phyloP scores from a whole-genome alignment of 2,329 filamentous ascomycete genomes.

The Aspergillus chevalieri region DNA sequence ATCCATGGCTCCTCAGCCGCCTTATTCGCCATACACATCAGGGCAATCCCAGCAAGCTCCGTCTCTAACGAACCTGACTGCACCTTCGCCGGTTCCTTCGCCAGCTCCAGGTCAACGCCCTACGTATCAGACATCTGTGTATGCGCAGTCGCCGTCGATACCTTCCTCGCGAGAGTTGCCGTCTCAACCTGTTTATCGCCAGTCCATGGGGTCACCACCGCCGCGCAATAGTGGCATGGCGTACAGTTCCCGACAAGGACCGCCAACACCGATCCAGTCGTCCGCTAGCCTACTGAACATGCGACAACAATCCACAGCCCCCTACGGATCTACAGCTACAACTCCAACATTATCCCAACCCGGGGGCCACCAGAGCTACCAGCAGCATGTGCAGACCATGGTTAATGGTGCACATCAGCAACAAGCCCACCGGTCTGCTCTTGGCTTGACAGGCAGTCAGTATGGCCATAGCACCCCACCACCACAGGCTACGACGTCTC shows the following conservation, averaged over 20 bases:
- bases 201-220: slow-evolving; percentile 24
- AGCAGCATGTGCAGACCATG: slow-evolving; percentile 35
- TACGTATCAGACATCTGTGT: slow-evolving; percentile 22
- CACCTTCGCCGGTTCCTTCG: slow-evolving; percentile 29
- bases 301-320: slow-evolving; percentile 20
- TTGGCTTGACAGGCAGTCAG: slow-evolving; percentile 22
- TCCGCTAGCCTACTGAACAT: slow-evolving; percentile 24
- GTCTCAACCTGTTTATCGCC: slow-evolving; percentile 21
- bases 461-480: slow-evolving; percentile 32
- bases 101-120: slow-evolving; percentile 24
- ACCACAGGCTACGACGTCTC: slow-evolving; percentile 22
- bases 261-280: slow-evolving; percentile 25
- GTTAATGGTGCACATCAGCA: slow-evolving; percentile 32
- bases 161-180: slow-evolving; percentile 28
- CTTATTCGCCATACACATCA: slow-evolving; percentile 25
- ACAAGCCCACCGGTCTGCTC: slow-evolving; percentile 27
- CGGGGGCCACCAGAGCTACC: slow-evolving; percentile 25
- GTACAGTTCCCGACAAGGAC: slow-evolving; percentile 28
- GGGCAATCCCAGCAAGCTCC: slow-evolving; percentile 17
- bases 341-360: slow-evolving; percentile 16
- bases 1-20: slow-evolving; percentile 19
- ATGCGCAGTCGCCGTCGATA: slow-evolving; percentile 21
- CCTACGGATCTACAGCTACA: slow-evolving; percentile 22
- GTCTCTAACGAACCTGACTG: slow-evolving; percentile 20
- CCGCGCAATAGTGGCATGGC: slow-evolving; percentile 21